Conservation (phyloP, 345 rosid genomes). For the Citrus inodora region DNA sequence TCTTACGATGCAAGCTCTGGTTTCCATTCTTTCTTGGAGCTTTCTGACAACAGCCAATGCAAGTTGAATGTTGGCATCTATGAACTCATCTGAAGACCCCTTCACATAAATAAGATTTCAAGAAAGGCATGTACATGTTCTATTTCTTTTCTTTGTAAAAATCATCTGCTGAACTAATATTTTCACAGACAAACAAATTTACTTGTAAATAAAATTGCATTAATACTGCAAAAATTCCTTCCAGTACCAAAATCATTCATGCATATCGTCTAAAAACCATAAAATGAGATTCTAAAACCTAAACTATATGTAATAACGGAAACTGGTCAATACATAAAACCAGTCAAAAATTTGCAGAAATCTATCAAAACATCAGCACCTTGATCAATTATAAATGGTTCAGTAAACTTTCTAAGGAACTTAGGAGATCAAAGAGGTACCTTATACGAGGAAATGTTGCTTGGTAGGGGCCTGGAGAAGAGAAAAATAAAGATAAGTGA, state of each 20-base stretch:
- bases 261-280: not conserved
- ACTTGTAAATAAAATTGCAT: not conserved
- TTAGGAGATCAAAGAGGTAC: conserved; percentile 32
- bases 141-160: conserved; percentile 3
- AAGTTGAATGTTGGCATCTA: conserved; percentile 89
- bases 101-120: conserved; percentile 48
- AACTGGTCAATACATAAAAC: not conserved
- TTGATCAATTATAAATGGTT: not conserved
- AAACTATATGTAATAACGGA: not conserved
- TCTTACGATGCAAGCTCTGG: conserved; percentile 82
- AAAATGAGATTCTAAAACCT: not conserved
- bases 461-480: conserved; percentile 76
- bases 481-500: conserved; percentile 1
- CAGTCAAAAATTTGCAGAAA: not conserved
- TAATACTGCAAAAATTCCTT: not conserved
- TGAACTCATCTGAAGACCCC: conserved; percentile 98
- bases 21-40: conserved; percentile 66
- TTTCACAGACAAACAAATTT: not conserved
- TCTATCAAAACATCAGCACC: not conserved
- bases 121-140: conserved; percentile 18
- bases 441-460: conserved; percentile 85
- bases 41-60: conserved; percentile 73
- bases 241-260: not conserved
- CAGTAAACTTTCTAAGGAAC: not conserved
- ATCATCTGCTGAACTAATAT: not conserved